These are phyloP conservation scores for Scutellaria baicalensis DNA, from an alignment of 257 asterid genomes.

Conservation along the genomic window DNA sequence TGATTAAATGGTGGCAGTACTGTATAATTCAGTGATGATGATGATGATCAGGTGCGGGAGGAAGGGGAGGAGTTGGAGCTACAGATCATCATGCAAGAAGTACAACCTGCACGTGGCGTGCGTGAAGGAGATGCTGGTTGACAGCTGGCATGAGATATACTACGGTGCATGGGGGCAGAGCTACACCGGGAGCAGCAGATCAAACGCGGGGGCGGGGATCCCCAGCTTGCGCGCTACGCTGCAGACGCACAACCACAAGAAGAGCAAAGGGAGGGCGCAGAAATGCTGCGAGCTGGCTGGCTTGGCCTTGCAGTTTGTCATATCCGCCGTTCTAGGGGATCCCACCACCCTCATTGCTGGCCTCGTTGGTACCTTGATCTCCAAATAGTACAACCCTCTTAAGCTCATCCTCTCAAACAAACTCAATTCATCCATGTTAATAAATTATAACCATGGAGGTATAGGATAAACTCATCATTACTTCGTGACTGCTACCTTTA, in stretches of 20 bases:
- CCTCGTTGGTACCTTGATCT: slow-evolving; percentile 56
- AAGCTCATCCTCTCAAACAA: not conserved
- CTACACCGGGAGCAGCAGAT: slow-evolving; percentile 16
- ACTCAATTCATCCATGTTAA: too few species aligned
- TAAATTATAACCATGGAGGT: not conserved
- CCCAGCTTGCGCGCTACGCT: slow-evolving; percentile 64
- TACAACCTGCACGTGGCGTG: slow-evolving; percentile 95
- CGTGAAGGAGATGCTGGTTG: slow-evolving; percentile 86
- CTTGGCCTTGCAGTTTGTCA: slow-evolving; percentile 73
- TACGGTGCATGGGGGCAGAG: slow-evolving; percentile 23
- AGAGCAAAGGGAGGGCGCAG: slow-evolving; percentile 49
- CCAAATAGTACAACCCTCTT: slow-evolving; percentile 22
- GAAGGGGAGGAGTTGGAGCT: slow-evolving; percentile 93
- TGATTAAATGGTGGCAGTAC: too few species aligned
- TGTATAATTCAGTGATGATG: too few species aligned
- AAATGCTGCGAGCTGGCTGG: slow-evolving; percentile 92
- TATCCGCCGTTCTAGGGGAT: slow-evolving; percentile 94
- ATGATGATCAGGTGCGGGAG: slow-evolving; percentile 55
- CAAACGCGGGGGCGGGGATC: slow-evolving; percentile 27
- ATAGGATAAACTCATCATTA: not conserved
- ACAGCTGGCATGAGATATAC: slow-evolving; percentile 83
- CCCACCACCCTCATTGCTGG: slow-evolving; percentile 89
- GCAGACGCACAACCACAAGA: slow-evolving; percentile 44
- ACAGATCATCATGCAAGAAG: slow-evolving; percentile 77
- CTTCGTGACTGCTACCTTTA: not conserved